Evolutionary conservation across 805 yeast genomes (phyloP).

Genomic region (Yamadazyma akitaensis): DNA sequence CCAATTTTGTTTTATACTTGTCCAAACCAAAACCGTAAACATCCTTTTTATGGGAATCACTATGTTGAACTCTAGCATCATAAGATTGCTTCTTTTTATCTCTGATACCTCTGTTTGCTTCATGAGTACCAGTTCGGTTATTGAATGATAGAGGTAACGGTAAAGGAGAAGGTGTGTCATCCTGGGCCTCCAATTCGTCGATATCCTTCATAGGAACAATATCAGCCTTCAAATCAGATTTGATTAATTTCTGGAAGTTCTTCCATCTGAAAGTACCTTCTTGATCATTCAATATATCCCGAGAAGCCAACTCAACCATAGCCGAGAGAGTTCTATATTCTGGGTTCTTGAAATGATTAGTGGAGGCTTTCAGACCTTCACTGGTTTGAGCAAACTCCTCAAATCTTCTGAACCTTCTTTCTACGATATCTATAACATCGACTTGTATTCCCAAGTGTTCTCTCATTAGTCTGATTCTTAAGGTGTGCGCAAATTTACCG

Average conservation of each 20-base stretch:
- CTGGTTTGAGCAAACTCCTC: conserved; percentile 43
- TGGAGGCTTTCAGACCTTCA: conserved; percentile 44
- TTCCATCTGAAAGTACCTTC: conserved; percentile 51
- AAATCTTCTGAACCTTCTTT: conserved; percentile 57
- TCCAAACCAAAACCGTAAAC: conserved; percentile 78
- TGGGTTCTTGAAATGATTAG: conserved; percentile 34
- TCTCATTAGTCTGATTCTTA: conserved; percentile 89
- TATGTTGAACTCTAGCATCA: conserved; percentile 76
- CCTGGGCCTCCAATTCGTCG: conserved; percentile 22
- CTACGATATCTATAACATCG: conserved; percentile 78
- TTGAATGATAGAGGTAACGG: conserved; percentile 65
- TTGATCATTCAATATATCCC: conserved; percentile 55
- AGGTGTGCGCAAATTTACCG: conserved; percentile 82
- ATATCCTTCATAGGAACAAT: conserved; percentile 24
- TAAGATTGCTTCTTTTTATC: conserved; percentile 78
- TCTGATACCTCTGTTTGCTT: conserved; percentile 78
- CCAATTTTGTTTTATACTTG: conserved; percentile 47
- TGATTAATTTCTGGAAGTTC: conserved; percentile 21
- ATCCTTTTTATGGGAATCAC: conserved; percentile 61
- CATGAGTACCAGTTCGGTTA: conserved; percentile 72
- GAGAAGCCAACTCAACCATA: conserved; percentile 69
- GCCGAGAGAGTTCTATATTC: conserved; percentile 50
- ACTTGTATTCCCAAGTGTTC: conserved; percentile 96
- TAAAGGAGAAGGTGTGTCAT: conserved; percentile 29
- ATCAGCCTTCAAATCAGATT: conserved; percentile 14